Percentiles rank a stretch among this genome's conserved stretches.
Evolutionary conservation across 2,329 filamentous ascomycete genomes (phyloP).

Genomic region (Aureobasidium melanogenum): DNA sequence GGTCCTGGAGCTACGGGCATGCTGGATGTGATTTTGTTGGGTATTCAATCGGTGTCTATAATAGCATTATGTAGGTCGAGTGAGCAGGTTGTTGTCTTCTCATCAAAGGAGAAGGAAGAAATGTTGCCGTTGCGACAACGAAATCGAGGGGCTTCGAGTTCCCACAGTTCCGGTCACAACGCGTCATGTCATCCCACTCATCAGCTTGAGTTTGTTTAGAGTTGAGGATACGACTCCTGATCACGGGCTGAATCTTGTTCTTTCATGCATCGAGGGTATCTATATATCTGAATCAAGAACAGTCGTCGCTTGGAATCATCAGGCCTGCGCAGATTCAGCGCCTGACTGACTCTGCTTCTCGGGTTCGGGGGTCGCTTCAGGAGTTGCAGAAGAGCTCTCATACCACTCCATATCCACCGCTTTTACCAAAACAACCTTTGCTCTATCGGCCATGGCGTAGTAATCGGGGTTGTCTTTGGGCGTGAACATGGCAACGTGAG

Average conservation of each 20-base stretch:
- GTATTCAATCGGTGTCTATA: not conserved
- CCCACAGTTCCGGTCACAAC: not conserved
- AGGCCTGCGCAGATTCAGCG: not conserved
- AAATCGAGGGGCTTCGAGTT: slow-evolving; percentile 1
- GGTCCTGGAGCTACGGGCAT: slow-evolving; percentile 17
- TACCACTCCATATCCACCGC: slow-evolving; percentile 43
- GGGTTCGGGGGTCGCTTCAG: not conserved
- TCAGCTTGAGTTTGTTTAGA: not conserved
- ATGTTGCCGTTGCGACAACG: slow-evolving; percentile 1
- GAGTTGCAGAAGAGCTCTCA: slow-evolving; percentile 14
- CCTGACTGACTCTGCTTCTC: not conserved
- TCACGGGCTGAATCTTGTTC: not conserved
- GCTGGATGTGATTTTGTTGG: not conserved
- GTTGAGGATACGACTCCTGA: not conserved
- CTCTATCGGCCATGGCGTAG: slow-evolving; percentile 54
- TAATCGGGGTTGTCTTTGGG: slow-evolving; percentile 65
- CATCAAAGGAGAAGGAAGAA: not conserved
- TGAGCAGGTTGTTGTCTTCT: not conserved
- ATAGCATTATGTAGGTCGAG: not conserved
- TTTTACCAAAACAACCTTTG: slow-evolving; percentile 53
- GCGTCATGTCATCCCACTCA: not conserved
- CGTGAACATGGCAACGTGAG: slow-evolving; percentile 77
- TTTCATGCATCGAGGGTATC: not conserved
- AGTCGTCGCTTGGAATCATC: not conserved
- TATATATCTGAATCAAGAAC: not conserved